Percentiles rank a stretch among this genome's conserved stretches.
These are phyloP conservation scores for Fusarium lyarnte DNA, from an alignment of 2,329 filamentous ascomycete species.

Conservation along the genomic window DNA sequence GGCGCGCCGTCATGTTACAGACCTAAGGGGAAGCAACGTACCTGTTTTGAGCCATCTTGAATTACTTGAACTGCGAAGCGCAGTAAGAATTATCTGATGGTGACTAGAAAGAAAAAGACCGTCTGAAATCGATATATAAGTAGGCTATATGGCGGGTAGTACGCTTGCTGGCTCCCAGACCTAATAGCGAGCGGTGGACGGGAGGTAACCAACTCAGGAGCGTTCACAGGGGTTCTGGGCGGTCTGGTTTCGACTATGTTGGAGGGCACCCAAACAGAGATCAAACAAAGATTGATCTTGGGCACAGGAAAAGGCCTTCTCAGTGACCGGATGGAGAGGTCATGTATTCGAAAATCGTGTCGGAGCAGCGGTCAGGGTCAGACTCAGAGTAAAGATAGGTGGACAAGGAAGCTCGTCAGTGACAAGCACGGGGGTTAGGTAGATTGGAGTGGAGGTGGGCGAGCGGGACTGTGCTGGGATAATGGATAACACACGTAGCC, in stretches of 20 bases:
- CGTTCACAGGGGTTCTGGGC: slow-evolving; percentile 31
- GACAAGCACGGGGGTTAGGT: slow-evolving; percentile 29
- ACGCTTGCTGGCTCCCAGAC: slow-evolving; percentile 18
- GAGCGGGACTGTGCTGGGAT: slow-evolving; percentile 27
- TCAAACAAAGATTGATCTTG: slow-evolving; percentile 22
- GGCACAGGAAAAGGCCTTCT: slow-evolving; percentile 34
- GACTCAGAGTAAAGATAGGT: slow-evolving; percentile 14
- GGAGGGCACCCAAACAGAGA: slow-evolving; percentile 15
- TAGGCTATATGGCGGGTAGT: slow-evolving; percentile 6
- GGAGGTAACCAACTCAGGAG: slow-evolving; percentile 28
- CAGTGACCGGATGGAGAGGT: slow-evolving; percentile 25
- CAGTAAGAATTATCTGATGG: slow-evolving; percentile 9
- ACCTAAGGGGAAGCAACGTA: slow-evolving; percentile 27
- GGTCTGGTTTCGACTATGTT: slow-evolving; percentile 15
- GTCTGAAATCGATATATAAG: slow-evolving; percentile 11
- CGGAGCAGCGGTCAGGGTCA: slow-evolving; percentile 38
- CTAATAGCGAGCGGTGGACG: slow-evolving; percentile 25
- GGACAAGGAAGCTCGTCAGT: slow-evolving; percentile 28
- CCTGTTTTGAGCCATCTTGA: slow-evolving; percentile 50
- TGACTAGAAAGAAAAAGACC: slow-evolving; percentile 12
- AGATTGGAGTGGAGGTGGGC: slow-evolving; percentile 34
- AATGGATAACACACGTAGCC: slow-evolving; percentile 23
- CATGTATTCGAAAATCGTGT: slow-evolving; percentile 38
- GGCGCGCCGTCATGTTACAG: slow-evolving; percentile 4
- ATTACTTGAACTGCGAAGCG: slow-evolving; percentile 20